Base-by-base conservation (phyloP, 208 protist species). In the Wallacemonas sp. region DNA sequence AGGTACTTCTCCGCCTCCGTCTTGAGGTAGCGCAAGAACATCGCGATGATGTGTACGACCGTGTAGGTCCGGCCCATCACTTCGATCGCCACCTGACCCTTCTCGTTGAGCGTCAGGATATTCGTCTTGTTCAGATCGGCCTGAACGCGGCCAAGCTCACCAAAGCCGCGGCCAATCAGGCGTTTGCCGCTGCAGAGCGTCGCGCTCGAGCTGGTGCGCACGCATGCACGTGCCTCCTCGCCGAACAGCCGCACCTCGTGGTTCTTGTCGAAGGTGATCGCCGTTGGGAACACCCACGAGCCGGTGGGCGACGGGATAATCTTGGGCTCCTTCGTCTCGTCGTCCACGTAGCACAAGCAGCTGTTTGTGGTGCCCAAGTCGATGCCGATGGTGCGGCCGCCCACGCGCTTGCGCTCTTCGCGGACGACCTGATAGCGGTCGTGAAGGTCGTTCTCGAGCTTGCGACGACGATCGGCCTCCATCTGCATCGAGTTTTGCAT, bases 281-380 rank as follows among this genome's bases (percentile, higher is more conserved):
- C 91, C 0, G 91, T 96, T 0, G 91, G 91, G 61, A 89, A 96
- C 27, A 96, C 91, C 91, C 91, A 96, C 48, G 91, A 96, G 8
- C 91, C 91, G 3, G 91, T 93, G 32, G 91, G 91, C 0, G 91
- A 94, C 1, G 92, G 92, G 52, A 97, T 95, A 50, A 97, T 93
- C 61, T 92, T 93, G 17, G 92, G 92, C 55, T 77, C 79, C 30
- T 72, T 75, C 0, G 87, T 91, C 19, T 33, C 71, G 0, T 71
- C 53, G 55, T 97, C 89, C 61, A 97, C 86, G 68, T 95, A 97
- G 42, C 83, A 92, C 21, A 99, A 94, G 79, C 97, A 99, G 76
- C 93, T 98, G 79, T 99, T 98, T 13, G 97, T 99, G 5, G 97
- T 99, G 58, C 98, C 98, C n/a, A 99, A 79, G 81, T 99, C 98